phyloP scores from a whole-genome alignment of 75 land plant genomes.

The Picea sitchensis region DNA sequence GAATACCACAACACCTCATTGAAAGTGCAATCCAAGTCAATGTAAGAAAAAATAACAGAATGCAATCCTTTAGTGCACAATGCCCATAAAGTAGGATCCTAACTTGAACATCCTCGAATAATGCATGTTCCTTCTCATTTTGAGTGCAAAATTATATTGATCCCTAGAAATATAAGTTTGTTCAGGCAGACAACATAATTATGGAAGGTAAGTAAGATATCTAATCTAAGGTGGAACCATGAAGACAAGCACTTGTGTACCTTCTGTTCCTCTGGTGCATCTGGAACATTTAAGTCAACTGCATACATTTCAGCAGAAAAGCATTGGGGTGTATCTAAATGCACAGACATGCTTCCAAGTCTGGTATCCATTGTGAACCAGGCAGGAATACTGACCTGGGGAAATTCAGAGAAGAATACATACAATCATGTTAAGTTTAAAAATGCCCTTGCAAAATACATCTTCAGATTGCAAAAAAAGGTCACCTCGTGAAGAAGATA shows the following conservation, averaged over 20 bases:
- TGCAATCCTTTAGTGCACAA: neutral
- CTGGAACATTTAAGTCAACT: conserved; percentile 72
- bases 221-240: neutral
- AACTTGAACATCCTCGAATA: neutral
- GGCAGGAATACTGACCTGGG: conserved; percentile 88
- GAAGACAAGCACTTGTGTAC: conserved; percentile 19
- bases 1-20: neutral
- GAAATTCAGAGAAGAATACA: conserved; percentile 10
- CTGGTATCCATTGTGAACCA: conserved; percentile 95
- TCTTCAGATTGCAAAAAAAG: neutral
- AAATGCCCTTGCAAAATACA: neutral
- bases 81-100: neutral
- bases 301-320: conserved; percentile 99
- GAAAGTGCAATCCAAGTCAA: too few species aligned
- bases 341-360: conserved; percentile 86
- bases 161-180: neutral
- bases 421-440: neutral
- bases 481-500: neutral
- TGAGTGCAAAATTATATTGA: neutral
- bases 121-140: neutral
- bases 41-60: neutral
- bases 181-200: neutral
- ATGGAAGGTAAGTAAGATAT: neutral
- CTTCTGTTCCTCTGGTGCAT: conserved; percentile 92
- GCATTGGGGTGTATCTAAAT: conserved; percentile 96